phyloP scores from a whole-genome alignment of 1,284 basidiomycete genomes.

The Rhodofomes roseus region DNA sequence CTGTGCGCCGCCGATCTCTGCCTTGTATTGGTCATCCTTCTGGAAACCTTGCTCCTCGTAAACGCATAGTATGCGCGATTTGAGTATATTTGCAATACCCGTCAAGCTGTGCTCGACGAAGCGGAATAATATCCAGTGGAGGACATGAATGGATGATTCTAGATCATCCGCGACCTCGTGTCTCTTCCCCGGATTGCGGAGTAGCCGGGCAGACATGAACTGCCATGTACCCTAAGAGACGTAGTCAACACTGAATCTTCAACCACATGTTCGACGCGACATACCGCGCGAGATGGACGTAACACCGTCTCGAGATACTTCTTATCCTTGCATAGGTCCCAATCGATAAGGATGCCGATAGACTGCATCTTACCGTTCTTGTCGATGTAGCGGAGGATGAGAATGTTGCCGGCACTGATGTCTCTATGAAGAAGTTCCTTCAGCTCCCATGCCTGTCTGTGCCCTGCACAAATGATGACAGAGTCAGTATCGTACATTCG shows the following conservation, averaged over 20 bases:
- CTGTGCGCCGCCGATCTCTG: not conserved
- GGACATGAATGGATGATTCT: constrained; percentile 8
- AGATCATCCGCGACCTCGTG: constrained; percentile 9
- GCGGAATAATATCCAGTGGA: constrained; percentile 4
- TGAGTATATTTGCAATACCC: not conserved
- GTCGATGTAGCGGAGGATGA: not conserved
- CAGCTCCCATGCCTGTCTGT: not conserved
- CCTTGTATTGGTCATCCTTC: not conserved
- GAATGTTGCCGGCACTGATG: constrained; percentile 4
- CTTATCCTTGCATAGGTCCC: constrained; percentile 1
- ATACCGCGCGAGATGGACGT: not conserved
- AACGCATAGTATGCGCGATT: not conserved
- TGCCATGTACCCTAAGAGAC: constrained; percentile 7
- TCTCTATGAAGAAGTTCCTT: constrained; percentile 4
- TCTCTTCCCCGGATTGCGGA: not conserved
- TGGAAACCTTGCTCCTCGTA: not conserved
- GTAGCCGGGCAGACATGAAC: constrained; percentile 11
- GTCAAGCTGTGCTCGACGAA: not conserved
- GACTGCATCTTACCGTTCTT: not conserved
- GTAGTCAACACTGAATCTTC: too few species aligned
- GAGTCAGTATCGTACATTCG: not conserved
- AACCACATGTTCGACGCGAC: not conserved
- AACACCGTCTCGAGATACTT: not conserved
- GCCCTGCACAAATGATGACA: not conserved
- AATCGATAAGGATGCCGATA: constrained; percentile 3